Percentiles rank a stretch among this genome's conserved stretches.
phyloP scores from a whole-genome alignment of 2,329 filamentous ascomycete genomes.

The Venturia aucupariae region DNA sequence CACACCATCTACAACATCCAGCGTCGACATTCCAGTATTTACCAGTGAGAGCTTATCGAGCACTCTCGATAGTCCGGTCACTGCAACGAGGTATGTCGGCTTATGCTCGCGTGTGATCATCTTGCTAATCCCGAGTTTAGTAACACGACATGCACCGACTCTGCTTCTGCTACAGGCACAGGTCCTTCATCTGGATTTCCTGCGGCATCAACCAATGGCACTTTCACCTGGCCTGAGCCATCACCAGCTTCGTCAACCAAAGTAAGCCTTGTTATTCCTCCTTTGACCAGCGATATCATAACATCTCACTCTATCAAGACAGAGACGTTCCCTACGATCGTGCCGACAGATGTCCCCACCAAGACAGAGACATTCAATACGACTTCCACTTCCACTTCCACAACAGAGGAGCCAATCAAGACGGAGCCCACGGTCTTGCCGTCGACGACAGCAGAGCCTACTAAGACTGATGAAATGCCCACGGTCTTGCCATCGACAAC shows the following conservation, averaged over 20 bases:
- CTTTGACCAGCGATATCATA: background rate
- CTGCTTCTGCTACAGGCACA: background rate
- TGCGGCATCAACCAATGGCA: background rate
- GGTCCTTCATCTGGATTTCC: background rate
- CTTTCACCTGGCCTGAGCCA: background rate
- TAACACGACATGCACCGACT: background rate
- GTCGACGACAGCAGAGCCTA: background rate
- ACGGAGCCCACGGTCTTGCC: background rate
- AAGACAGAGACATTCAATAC: background rate
- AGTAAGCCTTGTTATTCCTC: background rate
- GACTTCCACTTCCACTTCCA: background rate
- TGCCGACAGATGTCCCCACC: background rate
- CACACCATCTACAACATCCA: background rate
- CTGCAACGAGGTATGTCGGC: background rate
- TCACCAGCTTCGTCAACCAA: background rate
- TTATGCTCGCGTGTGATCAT: background rate
- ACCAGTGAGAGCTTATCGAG: background rate
- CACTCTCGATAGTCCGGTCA: background rate
- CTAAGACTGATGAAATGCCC: background rate
- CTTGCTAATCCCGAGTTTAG: background rate
- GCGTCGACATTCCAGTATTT: background rate
- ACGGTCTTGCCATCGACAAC: background rate
- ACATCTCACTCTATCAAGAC: background rate
- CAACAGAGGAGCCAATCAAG: background rate
- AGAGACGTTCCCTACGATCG: background rate